These are phyloP conservation scores for Cyanophora paradoxa DNA, from an alignment of 78 protist species.

Conservation along the genomic window DNA sequence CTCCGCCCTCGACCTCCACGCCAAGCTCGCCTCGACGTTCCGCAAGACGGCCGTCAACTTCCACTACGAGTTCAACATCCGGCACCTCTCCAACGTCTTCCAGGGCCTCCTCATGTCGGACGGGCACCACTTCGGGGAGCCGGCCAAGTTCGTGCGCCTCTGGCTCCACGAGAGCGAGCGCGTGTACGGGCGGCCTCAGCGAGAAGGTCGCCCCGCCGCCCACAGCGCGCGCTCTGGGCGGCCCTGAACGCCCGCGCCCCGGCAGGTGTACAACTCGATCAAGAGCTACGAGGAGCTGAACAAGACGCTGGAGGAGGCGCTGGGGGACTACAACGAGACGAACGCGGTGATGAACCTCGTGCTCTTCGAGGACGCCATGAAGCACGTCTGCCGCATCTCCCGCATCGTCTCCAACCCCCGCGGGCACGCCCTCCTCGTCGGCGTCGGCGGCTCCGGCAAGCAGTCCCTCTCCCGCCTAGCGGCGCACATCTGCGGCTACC, in stretches of 20 bases:
- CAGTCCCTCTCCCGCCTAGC: conserved; percentile 62
- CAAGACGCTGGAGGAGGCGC: conserved; percentile 9
- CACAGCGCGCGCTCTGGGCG: no score
- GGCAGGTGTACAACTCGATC: conserved; percentile 11
- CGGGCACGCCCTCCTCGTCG: conserved; percentile 60
- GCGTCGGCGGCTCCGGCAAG: conserved; percentile 72
- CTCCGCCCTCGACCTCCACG: conserved; percentile 42
- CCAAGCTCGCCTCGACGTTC: conserved; percentile 31
- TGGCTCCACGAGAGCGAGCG: conserved; percentile 55
- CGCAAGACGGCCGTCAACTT: conserved; percentile 58
- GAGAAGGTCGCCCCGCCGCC: no score
- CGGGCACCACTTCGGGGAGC: background rate
- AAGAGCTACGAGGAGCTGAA: background rate
- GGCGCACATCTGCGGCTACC: conserved; percentile 28
- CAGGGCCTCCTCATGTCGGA: conserved; percentile 30
- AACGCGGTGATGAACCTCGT: conserved; percentile 52
- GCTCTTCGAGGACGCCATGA: conserved; percentile 65
- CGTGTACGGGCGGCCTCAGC: no score
- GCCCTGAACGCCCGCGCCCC: no score
- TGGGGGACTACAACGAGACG: conserved; percentile 39
- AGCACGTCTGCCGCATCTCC: conserved; percentile 40
- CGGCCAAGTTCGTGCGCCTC: conserved; percentile 19
- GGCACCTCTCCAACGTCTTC: conserved; percentile 45
- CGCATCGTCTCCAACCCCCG: conserved; percentile 45
- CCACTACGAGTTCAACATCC: conserved; percentile 74